Evolutionary conservation across 441 rosid species (phyloP).

Genomic region (Brassica hybrid): DNA sequence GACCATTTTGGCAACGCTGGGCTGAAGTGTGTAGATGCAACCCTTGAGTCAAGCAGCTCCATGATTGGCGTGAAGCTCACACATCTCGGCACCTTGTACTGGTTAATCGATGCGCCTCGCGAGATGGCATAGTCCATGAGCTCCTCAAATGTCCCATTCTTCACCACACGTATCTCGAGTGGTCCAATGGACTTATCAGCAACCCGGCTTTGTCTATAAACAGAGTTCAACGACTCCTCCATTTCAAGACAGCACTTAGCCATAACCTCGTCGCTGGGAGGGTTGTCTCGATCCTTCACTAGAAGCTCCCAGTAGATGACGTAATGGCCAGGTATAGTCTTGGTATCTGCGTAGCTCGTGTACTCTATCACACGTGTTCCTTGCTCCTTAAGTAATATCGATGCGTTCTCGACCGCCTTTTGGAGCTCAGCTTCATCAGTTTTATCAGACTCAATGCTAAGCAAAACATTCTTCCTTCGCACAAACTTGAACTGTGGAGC

Average conservation of each 20-base stretch:
- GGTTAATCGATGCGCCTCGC: conserved; percentile 68
- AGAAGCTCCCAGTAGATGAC: conserved; percentile 70
- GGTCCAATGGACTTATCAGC: conserved; percentile 71
- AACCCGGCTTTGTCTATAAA: conserved; percentile 67
- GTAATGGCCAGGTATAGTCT: conserved; percentile 63
- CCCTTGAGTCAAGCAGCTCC: conserved; percentile 62
- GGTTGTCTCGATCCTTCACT: conserved; percentile 43
- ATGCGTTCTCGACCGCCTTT: conserved; percentile 55
- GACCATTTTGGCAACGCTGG: conserved; percentile 60
- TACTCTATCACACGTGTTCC: conserved; percentile 60
- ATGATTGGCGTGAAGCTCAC: conserved; percentile 60
- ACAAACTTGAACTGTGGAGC: conserved; percentile 65
- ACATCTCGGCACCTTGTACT: conserved; percentile 69
- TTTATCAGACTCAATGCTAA: conserved; percentile 68
- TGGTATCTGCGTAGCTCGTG: conserved; percentile 64
- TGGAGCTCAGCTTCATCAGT: conserved; percentile 76
- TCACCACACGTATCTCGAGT: conserved; percentile 63
- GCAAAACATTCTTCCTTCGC: conserved; percentile 61
- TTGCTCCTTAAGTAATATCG: conserved; percentile 47
- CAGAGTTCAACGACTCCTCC: conserved; percentile 66
- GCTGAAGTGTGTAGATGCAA: conserved; percentile 60
- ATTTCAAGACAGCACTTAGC: conserved; percentile 54
- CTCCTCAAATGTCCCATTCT: conserved; percentile 69
- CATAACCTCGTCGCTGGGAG: conserved; percentile 49
- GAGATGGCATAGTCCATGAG: conserved; percentile 76